Percentiles rank a stretch among this genome's conserved stretches.
Conservation (phyloP, 805 yeast genomes). For the Suhomyces prunicola region DNA sequence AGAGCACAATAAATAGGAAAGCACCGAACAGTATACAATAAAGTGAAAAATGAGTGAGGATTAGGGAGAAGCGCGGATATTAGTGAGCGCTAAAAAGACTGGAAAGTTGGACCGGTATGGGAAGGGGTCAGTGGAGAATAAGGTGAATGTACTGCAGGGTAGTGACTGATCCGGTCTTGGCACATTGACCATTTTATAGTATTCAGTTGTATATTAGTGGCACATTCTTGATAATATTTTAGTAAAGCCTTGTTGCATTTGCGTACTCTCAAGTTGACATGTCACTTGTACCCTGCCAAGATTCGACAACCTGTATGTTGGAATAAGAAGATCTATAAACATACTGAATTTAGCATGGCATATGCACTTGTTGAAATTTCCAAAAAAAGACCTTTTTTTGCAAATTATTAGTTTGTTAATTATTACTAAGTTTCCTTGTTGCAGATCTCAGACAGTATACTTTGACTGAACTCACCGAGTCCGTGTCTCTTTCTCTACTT, state of each 20-base stretch:
- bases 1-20: neutral
- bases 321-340: neutral
- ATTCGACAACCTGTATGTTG: neutral
- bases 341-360: too few relatives aligned
- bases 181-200: too few relatives aligned
- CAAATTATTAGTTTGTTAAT: neutral
- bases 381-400: neutral
- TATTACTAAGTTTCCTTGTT: too few relatives aligned
- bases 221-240: too few relatives aligned
- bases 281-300: neutral
- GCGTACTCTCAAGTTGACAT: neutral
- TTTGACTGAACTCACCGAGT: too few relatives aligned
- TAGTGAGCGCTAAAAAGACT: neutral
- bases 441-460: too few relatives aligned
- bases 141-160: neutral
- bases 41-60: neutral
- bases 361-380: neutral
- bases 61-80: neutral
- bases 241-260: too few relatives aligned
- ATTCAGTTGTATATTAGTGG: too few relatives aligned
- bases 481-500: too few relatives aligned
- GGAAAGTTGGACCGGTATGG: too few relatives aligned
- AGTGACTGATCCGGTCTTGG: neutral
- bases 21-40: too few relatives aligned
- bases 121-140: neutral